A percentile compares a stretch with the other conserved stretches of the same genome.
phyloP scores from a whole-genome alignment of 495 filamentous ascomycete species.

The Cercophora newfieldiana region DNA sequence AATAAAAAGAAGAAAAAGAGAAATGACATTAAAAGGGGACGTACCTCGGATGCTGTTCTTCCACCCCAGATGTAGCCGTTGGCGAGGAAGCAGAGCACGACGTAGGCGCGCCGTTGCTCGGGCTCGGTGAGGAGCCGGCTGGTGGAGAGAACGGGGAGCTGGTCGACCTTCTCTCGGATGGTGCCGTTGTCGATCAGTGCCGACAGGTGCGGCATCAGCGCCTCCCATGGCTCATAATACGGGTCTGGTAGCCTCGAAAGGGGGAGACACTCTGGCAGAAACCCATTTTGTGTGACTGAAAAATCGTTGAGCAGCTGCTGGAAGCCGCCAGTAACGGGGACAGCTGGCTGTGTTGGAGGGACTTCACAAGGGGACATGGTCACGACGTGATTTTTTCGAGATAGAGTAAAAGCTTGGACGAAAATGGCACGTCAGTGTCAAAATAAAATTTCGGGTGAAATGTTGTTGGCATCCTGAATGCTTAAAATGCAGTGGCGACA shows the following conservation, averaged over 20 bases:
- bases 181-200: conserved; percentile 63
- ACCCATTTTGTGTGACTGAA: conserved; percentile 57
- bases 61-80: conserved; percentile 50
- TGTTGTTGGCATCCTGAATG: too few species aligned
- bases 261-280: conserved; percentile 72
- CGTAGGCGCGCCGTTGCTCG: conserved; percentile 7
- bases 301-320: conserved; percentile 21
- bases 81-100: conserved; percentile 9
- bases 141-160: conserved; percentile 54
- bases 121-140: neutral
- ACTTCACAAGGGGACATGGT: conserved; percentile 27
- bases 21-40: too few species aligned
- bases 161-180: conserved; percentile 63
- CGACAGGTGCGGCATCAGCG: conserved; percentile 66
- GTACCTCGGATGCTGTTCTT: conserved; percentile 35
- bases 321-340: neutral
- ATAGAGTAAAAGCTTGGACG: neutral
- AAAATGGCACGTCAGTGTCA: neutral
- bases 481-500: too few species aligned
- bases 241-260: conserved; percentile 65
- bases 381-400: neutral
- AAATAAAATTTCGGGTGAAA: neutral
- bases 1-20: neutral
- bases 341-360: neutral
- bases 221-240: conserved; percentile 84